A percentile compares a stretch with the other conserved stretches of the same genome.
phyloP scores from a whole-genome alignment of 306 rosid genomes.

The Alnus glutinosa region DNA sequence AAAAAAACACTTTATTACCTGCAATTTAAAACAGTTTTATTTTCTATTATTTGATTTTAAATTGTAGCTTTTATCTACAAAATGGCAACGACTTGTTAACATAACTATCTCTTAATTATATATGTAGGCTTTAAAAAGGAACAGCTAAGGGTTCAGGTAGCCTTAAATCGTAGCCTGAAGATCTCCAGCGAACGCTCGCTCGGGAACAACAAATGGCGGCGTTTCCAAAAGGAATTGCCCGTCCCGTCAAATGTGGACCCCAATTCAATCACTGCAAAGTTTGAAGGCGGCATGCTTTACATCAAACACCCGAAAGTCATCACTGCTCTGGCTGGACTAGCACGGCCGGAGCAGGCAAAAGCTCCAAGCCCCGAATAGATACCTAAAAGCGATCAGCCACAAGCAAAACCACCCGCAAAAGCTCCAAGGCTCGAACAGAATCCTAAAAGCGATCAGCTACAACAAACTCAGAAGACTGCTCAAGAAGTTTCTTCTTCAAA shows the following conservation, averaged over 20 bases:
- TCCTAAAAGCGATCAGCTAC: neutral
- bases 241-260: conserved; percentile 44
- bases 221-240: conserved; percentile 51
- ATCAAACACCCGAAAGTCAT: conserved; percentile 46
- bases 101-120: neutral
- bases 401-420: neutral
- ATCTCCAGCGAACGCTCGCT: conserved; percentile 46
- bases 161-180: conserved; percentile 37
- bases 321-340: conserved; percentile 13
- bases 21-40: too few relatives aligned
- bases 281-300: conserved; percentile 44
- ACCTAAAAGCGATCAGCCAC: neutral
- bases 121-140: conserved; percentile 59
- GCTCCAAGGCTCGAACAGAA: too few relatives aligned
- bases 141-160: conserved; percentile 51
- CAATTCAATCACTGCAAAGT: conserved; percentile 47
- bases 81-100: too few relatives aligned
- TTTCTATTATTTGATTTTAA: too few relatives aligned
- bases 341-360: neutral
- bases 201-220: conserved; percentile 40
- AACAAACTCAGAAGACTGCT: neutral
- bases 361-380: conserved; percentile 4
- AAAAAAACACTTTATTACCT: too few relatives aligned
- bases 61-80: too few relatives aligned
- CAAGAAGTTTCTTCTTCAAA: conserved; percentile 13